Evolutionary conservation across 495 filamentous ascomycete species (phyloP), one percentile per base, ranked within the genome.

Genomic region (Rusavskia elegans): DNA sequence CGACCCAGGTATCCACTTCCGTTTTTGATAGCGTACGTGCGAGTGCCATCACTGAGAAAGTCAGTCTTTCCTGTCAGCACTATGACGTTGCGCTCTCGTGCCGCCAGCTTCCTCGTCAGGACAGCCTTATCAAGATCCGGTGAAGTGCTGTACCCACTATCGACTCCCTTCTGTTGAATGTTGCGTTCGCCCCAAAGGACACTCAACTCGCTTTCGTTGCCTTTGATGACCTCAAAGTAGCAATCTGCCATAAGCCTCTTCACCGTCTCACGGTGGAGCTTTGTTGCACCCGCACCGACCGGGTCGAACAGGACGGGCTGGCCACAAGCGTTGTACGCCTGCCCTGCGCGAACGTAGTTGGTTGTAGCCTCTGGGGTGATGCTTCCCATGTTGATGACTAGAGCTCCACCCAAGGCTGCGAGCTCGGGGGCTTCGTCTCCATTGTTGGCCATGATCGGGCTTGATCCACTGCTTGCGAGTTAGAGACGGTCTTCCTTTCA

Each of bases 311-410:
- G 68, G 0, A 94, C 80, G 0, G 87, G 85, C 30, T 81, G 79
- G 2, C 82, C 81, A 21, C 67, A 74, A 13, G 65, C 66, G 59
- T 95, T 96, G 70, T 96, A 94, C 7, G 87, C 87, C 42, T 66
- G 70, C n/a, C 82, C 66, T 2, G 82, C 83, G 55, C 70, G 68
- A 16, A 73, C 61, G 60, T 89, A 88, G 60, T 85, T 85, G 7
- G 68, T 54, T 8, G 89, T 62, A 46, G 80, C 80, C 5, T 84
- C 82, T 3, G 83, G 77, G 9, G 80, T 85, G 27, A 90, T 75
- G 2, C 87, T 94, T 20, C 92, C 92, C 87, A 96, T 95, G 65
- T 98, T 98, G 59, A 98, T 80, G 14, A 98, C 83, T 11, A 96
- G 69, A 3, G 84, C 74, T 13, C 76, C 78, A 41, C 71, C 69